Conservation (phyloP, 345 rosid genomes). For the Firmiana major region DNA sequence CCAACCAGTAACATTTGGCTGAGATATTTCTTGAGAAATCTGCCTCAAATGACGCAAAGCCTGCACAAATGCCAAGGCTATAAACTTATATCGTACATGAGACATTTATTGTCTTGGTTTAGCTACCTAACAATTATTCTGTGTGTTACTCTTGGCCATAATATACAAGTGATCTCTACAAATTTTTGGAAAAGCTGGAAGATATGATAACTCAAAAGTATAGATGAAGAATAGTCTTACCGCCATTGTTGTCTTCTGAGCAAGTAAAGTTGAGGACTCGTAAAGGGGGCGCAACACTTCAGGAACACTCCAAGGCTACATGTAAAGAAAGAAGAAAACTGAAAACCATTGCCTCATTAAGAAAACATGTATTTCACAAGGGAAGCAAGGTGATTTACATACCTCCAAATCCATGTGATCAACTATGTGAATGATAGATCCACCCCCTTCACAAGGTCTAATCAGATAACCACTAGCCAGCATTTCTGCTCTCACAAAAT, state of each 20-base stretch:
- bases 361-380: conserved; percentile 1
- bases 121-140: not conserved
- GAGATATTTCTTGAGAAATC: conserved; percentile 90
- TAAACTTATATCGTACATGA: not conserved
- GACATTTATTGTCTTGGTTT: not conserved
- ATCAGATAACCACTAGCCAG: conserved; percentile 92
- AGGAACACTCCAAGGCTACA: conserved; percentile 94
- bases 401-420: conserved; percentile 97
- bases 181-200: not conserved
- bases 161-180: not conserved
- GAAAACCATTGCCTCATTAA: not conserved
- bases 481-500: conserved; percentile 88
- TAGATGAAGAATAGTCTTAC: conserved; percentile 39
- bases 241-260: conserved; percentile 94
- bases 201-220: conserved; percentile 1
- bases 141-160: not conserved
- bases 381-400: conserved; percentile 20
- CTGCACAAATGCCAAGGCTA: conserved; percentile 31
- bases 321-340: conserved; percentile 3
- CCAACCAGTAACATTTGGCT: conserved; percentile 78
- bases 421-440: conserved; percentile 89
- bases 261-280: conserved; percentile 87
- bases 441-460: conserved; percentile 99
- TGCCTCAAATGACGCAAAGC: conserved; percentile 92
- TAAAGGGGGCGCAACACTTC: conserved; percentile 97